Percentiles rank a stretch among this genome's conserved stretches.
phyloP scores from a whole-genome alignment of 108 stramenopile species.

The Cafeteria roenbergensis region DNA sequence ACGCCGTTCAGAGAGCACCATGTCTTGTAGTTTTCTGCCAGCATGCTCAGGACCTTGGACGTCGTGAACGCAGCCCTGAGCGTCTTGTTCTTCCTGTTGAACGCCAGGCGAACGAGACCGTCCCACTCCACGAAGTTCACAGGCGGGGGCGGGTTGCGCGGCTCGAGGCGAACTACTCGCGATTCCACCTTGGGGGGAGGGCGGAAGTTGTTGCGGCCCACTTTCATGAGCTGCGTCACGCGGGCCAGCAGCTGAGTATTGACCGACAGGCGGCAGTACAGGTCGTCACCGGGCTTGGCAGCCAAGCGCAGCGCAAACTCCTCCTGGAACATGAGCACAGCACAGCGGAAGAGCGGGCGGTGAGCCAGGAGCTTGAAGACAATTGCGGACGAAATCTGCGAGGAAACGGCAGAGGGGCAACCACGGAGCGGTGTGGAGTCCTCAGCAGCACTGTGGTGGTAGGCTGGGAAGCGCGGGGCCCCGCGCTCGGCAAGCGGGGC shows the following conservation, averaged over 20 bases:
- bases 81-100: slow-evolving; percentile 83
- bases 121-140: slow-evolving; percentile 99
- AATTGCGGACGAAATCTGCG: slow-evolving; percentile 68
- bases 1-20: slow-evolving; percentile 42
- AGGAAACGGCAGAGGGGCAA: neutral
- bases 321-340: slow-evolving; percentile 98
- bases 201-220: slow-evolving; percentile 94
- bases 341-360: slow-evolving; percentile 86
- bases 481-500: too few species aligned
- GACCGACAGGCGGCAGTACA: slow-evolving; percentile 90
- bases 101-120: slow-evolving; percentile 77
- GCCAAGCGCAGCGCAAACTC: slow-evolving; percentile 83
- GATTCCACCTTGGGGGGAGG: slow-evolving; percentile 76
- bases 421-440: neutral
- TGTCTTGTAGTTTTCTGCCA: slow-evolving; percentile 74
- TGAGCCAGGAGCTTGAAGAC: slow-evolving; percentile 88
- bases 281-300: slow-evolving; percentile 77
- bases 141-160: slow-evolving; percentile 83
- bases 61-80: slow-evolving; percentile 59
- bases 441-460: too few species aligned
- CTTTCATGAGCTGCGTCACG: slow-evolving; percentile 91
- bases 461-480: too few species aligned
- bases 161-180: slow-evolving; percentile 64
- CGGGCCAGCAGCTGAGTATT: slow-evolving; percentile 92
- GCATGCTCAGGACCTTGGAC: slow-evolving; percentile 63